Evolutionary conservation across 345 rosid genomes (phyloP), one percentile per base, ranked within the genome.

Genomic region (Cardamine occulta): DNA sequence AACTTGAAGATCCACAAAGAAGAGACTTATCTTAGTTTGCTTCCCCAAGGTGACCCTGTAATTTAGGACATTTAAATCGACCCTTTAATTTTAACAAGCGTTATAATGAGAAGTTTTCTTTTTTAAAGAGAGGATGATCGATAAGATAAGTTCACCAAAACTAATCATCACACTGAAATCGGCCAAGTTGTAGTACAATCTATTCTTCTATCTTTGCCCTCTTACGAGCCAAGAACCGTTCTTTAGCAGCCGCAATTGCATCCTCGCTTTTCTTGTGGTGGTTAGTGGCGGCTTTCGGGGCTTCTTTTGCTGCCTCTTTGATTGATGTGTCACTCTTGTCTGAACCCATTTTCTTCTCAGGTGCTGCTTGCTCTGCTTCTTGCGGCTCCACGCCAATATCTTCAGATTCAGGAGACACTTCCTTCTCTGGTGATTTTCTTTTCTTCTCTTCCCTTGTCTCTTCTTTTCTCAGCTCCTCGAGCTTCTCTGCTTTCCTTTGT

Each of bases 141-240:
- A 12, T 40, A 40, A 64, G 10, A 65, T 26, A 45, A 65, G 51
- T 11, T 74, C 31, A 63, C 26, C 56, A 42, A 39, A 8, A 56
- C 12, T n/a, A 26, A 66, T 5, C 7, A 1, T 32, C 19, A 34
- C 45, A 32, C 21, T 14, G 24, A 52, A 32, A 18, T 40, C 15
- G 15, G 59, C 45, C 21, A 35, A 59, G 32, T 37, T 28, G 24
- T 63, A 34, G 28, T 26, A 26, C 52, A 71, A 64, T 32, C 34
- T 45, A 35, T 58, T 37, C 87, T 58, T 80, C 86, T 28, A 68
- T 58, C 77, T 92, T 92, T 7, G 89, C 83, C 73, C 67, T 92
- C 87, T 95, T 90, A 62, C 97, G 80, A 2, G 89, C 93, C 80
- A 95, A 63, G 63, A 87, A 87, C 8, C 97, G 90, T 73, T 86